Percentiles rank a stretch among this genome's conserved stretches.
Evolutionary conservation across 106 monocot genomes (phyloP).

Genomic region (Dendrobium nobile): DNA sequence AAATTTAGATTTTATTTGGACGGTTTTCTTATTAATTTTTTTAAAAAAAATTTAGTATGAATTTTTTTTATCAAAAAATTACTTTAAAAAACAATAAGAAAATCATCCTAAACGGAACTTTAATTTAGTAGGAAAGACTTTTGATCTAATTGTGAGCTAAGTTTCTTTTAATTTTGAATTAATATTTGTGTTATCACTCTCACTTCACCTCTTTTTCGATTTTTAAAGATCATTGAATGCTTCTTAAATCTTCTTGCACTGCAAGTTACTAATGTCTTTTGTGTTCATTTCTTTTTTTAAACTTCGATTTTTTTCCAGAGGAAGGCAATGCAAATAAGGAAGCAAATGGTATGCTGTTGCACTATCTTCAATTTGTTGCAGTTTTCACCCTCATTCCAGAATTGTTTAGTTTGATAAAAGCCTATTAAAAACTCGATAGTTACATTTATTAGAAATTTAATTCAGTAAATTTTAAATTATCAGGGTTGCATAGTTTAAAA

Average conservation of each 20-base stretch:
- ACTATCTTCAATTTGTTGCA: neutral
- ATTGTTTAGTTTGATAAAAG: no score
- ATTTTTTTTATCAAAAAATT: no score
- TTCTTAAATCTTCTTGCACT: neutral
- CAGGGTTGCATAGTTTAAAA: neutral
- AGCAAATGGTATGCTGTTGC: constrained; percentile 22
- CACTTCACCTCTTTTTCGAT: neutral
- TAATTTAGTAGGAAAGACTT: neutral
- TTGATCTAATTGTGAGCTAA: neutral
- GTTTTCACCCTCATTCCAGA: neutral
- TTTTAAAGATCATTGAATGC: neutral
- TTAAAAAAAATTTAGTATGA: no score
- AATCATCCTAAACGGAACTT: no score
- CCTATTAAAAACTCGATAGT: no score
- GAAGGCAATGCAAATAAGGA: constrained; percentile 14
- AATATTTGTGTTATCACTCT: neutral
- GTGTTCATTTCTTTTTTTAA: neutral
- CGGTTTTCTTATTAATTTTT: no score
- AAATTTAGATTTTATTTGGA: no score
- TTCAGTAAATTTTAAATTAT: neutral
- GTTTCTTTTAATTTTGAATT: neutral
- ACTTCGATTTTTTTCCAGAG: constrained; percentile 9
- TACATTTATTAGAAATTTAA: no score
- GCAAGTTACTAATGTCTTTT: neutral
- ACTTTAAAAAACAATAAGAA: no score